Percentiles rank a stretch among this genome's conserved stretches.
These are phyloP conservation scores for Dictyostelium citrinum DNA, from an alignment of 78 protist genomes.

Conservation along the genomic window DNA sequence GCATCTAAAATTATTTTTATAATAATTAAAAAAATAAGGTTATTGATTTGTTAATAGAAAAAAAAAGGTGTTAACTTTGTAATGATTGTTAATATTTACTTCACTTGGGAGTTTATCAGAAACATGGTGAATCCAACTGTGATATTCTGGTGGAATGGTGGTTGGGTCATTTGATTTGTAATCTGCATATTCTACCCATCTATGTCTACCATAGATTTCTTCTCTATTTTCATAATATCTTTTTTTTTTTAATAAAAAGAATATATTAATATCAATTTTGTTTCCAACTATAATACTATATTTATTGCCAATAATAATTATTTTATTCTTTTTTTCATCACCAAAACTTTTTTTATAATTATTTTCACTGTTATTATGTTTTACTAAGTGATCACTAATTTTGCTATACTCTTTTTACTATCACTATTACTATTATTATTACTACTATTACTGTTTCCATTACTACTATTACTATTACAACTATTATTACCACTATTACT, in stretches of 20 bases:
- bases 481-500: too few relatives aligned
- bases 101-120: conserved; percentile 55
- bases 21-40: background rate
- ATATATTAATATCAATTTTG: background rate
- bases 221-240: conserved; percentile 49
- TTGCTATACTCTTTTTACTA: too few relatives aligned
- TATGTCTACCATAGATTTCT: conserved; percentile 67
- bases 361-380: too few relatives aligned
- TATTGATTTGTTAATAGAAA: background rate
- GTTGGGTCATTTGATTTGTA: conserved; percentile 20
- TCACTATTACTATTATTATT: background rate
- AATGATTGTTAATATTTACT: background rate
- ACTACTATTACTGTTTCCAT: background rate
- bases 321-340: too few relatives aligned
- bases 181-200: conserved; percentile 70
- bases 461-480: too few relatives aligned
- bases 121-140: conserved; percentile 46
- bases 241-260: background rate
- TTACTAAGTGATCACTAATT: too few relatives aligned
- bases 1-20: background rate
- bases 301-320: too few relatives aligned
- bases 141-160: conserved; percentile 62
- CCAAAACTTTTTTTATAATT: too few relatives aligned
- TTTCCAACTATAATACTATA: too few relatives aligned
- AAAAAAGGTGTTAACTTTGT: too few relatives aligned